Evolutionary conservation across 176 grass and related monocot genomes (phyloP), one percentile per base, ranked within the genome.

Genomic region (Carex littledalei): DNA sequence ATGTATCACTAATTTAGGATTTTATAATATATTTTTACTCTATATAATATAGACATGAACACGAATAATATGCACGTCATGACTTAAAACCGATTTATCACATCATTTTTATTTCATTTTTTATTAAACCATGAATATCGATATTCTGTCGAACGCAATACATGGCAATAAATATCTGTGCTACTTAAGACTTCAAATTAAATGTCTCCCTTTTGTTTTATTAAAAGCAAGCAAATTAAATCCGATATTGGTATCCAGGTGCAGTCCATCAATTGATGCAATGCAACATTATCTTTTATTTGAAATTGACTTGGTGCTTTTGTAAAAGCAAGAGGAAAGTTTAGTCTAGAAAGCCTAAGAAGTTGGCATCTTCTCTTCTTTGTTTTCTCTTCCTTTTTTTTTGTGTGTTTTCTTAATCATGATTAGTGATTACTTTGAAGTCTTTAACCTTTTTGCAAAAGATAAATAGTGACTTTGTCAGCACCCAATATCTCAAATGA

Each of bases 401-500:
- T 14, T 45, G 5, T 39, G 11, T 77, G 14, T 39, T 47, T 77
- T 55, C 16, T 56, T 34, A 52, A 26, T 15, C 56, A 78, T 78
- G 22, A 78, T 78, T 50, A 78, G 74, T 77, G 73, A 78, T 26
- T 31, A 78, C 13, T 2, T 17, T 31, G 21, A 77, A 77, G 5
- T 54, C 5, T 55, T 77, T 0, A 56, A 56, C 74, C 50, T 34
- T 78, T 78, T 14, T 56, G 50, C 24, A 9, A 78, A 78, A 78
- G 74, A 32, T 55, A 56, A 6, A 14, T 69, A 69, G 50, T 78
- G 24, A 32, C 21, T 78, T 78, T 78, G 74, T 78, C 50, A 78
- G 24, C 74, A 78, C 22, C 73, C 74, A 78, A 78, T 31, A 78
- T 78, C 50, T 55, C 74, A 78, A 77, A 54, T 78, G 22, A 55